phyloP scores from a whole-genome alignment of 139 green algal species.

The Chlorella sp. region DNA sequence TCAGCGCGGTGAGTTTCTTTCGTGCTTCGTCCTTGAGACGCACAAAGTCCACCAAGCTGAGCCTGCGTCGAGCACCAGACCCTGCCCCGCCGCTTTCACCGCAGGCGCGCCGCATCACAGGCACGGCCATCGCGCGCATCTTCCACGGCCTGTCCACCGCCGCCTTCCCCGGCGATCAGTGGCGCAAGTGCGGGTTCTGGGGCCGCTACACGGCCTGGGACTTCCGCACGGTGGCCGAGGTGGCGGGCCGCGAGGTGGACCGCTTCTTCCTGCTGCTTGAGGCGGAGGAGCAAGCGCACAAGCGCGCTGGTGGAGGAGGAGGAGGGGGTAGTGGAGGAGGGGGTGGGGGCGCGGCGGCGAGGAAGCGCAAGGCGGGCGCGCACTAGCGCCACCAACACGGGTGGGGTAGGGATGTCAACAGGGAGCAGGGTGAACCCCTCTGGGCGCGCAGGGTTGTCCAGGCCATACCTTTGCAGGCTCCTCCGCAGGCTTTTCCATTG shows the following conservation, averaged over 20 bases:
- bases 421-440: neutral
- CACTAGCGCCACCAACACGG: neutral
- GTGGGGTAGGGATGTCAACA: neutral
- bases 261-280: neutral
- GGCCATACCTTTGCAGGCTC: neutral
- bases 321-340: neutral
- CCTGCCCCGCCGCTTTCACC: no score
- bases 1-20: conserved; percentile 10
- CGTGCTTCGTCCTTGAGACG: no score
- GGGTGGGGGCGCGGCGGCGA: no score
- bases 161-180: conserved; percentile 47
- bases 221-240: neutral
- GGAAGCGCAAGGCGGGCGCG: no score
- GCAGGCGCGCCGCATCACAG: conserved; percentile 2
- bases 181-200: conserved; percentile 44
- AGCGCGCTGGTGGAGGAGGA: neutral
- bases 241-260: neutral
- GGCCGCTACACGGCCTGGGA: conserved; percentile 9
- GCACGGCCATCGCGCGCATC: conserved; percentile 48
- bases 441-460: neutral
- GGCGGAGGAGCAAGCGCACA: neutral
- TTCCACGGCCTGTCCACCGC: conserved; percentile 61
- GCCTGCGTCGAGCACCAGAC: no score
- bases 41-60: no score
- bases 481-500: neutral